These are phyloP conservation scores for Fusarium abutilonis DNA, from an alignment of 2,329 filamentous ascomycete genomes.

Conservation along the genomic window DNA sequence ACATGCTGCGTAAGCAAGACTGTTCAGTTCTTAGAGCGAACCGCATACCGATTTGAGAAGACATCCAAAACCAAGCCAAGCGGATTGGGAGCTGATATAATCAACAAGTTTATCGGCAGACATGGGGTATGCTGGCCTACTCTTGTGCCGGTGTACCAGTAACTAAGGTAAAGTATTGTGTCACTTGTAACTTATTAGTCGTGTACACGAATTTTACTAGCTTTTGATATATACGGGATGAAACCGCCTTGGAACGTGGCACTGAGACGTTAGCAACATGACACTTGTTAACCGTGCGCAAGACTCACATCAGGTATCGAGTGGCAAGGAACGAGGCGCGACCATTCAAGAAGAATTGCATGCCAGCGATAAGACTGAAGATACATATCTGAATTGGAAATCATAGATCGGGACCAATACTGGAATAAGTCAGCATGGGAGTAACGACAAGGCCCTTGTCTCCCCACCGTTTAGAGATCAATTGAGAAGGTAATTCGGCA, in stretches of 20 bases:
- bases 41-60: conserved; percentile 11
- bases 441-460: rapidly evolving
- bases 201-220: too few relatives aligned
- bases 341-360: conserved; percentile 49
- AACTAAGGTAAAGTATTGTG: conserved; percentile 57
- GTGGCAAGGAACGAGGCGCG: conserved; percentile 48
- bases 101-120: conserved; percentile 4
- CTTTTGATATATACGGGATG: conserved; percentile 58
- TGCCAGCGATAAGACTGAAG: conserved; percentile 49
- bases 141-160: conserved; percentile 72
- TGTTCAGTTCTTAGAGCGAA: conserved; percentile 43
- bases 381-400: conserved; percentile 58
- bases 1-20: neutral
- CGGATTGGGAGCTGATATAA: conserved; percentile 66
- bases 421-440: neutral
- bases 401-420: conserved; percentile 59
- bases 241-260: conserved; percentile 61
- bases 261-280: neutral
- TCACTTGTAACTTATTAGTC: neutral
- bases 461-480: conserved; percentile 14
- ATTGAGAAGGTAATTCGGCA: conserved; percentile 21
- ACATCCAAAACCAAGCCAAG: conserved; percentile 73
- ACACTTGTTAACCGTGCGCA: too few relatives aligned
- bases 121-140: conserved; percentile 29
- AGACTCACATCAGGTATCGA: conserved; percentile 43